Evolutionary conservation across 2,329 filamentous ascomycete species (phyloP).

Genomic region (Colletotrichum navitas): DNA sequence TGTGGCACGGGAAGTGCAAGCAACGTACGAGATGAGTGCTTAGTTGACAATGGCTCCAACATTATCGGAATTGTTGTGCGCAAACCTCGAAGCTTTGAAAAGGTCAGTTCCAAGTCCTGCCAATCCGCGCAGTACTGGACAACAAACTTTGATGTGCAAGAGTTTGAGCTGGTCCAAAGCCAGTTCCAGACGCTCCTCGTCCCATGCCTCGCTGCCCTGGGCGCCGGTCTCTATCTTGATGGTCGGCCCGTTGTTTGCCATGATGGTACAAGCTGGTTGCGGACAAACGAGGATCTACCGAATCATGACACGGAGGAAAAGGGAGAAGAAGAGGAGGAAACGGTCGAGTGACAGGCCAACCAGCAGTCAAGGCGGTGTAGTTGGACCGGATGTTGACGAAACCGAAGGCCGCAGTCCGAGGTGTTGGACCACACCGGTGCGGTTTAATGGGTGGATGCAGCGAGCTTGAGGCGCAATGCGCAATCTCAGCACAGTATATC

Average conservation of each 20-base stretch:
- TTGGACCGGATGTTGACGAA: background rate
- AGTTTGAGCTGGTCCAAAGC: slow-evolving; percentile 65
- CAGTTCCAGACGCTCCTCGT: slow-evolving; percentile 64
- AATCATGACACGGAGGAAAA: slow-evolving; percentile 3
- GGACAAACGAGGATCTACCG: background rate
- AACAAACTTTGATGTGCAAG: slow-evolving; percentile 65
- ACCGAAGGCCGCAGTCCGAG: slow-evolving; percentile 3
- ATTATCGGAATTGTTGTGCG: slow-evolving; percentile 64
- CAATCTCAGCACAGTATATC: slow-evolving; percentile 8
- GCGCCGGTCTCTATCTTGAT: slow-evolving; percentile 22
- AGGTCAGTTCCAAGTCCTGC: slow-evolving; percentile 29
- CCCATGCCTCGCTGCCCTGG: slow-evolving; percentile 52
- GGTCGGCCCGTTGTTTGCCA: slow-evolving; percentile 38
- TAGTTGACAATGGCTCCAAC: slow-evolving; percentile 63
- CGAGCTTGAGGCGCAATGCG: slow-evolving; percentile 7
- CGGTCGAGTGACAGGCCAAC: background rate
- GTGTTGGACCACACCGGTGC: slow-evolving; percentile 14
- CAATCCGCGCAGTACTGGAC: background rate
- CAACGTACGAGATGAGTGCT: slow-evolving; percentile 65
- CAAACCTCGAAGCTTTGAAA: slow-evolving; percentile 58
- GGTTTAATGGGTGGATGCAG: slow-evolving; percentile 6
- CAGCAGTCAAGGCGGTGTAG: background rate
- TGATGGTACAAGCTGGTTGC: slow-evolving; percentile 16
- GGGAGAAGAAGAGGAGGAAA: background rate
- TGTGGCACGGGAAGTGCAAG: background rate